Evolutionary conservation across 108 stramenopile species (phyloP).

Genomic region (Conticribra weissflogii): DNA sequence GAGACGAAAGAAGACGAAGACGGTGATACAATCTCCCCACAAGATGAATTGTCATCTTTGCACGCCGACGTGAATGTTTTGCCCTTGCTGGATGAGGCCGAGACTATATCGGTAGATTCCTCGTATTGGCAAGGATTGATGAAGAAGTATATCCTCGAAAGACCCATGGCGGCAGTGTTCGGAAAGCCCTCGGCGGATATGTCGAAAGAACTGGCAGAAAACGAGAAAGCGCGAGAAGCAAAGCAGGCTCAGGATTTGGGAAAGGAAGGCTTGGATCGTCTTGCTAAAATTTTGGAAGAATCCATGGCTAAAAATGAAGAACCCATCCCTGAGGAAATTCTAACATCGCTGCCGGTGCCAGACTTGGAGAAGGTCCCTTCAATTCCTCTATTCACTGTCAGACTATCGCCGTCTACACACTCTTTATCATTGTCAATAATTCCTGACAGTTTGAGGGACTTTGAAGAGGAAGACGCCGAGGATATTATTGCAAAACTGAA

Average conservation of each 20-base stretch:
- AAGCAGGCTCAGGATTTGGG: constrained; percentile 41
- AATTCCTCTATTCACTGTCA: constrained; percentile 45
- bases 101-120: constrained; percentile 24
- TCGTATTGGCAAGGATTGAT: constrained; percentile 43
- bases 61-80: constrained; percentile 40
- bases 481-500: constrained; percentile 26
- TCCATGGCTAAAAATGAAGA: constrained; percentile 44
- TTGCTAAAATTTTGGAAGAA: constrained; percentile 26
- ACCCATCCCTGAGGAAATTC: constrained; percentile 44
- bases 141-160: constrained; percentile 35
- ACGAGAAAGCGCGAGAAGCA: constrained; percentile 41
- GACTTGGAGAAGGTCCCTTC: constrained; percentile 47
- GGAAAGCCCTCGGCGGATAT: constrained; percentile 48
- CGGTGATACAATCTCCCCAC: constrained; percentile 10
- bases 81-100: constrained; percentile 44
- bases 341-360: constrained; percentile 45
- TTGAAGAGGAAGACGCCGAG: constrained; percentile 12
- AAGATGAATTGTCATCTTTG: constrained; percentile 39
- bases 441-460: constrained; percentile 42
- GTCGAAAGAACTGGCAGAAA: constrained; percentile 27
- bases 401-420: constrained; percentile 20
- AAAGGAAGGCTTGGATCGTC: constrained; percentile 22
- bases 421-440: constrained; percentile 16
- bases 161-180: constrained; percentile 51
- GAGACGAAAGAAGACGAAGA: constrained; percentile 10